These are phyloP conservation scores for Chrysosporium queenslandicum DNA, from an alignment of 2,329 filamentous ascomycete species.

Conservation along the genomic window DNA sequence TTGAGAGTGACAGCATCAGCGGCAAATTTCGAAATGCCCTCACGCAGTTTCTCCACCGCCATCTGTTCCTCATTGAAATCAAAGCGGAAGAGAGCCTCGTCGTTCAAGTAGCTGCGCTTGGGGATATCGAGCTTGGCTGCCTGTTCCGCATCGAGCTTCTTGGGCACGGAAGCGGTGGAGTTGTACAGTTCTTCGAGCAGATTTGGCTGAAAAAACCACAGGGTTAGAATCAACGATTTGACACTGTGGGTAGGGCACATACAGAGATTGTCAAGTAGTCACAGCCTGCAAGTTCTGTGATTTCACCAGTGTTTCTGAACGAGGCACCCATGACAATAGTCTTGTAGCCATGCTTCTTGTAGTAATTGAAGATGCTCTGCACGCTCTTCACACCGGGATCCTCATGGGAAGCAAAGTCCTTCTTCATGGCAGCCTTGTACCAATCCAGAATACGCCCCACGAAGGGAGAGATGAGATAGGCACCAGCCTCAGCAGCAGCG, in stretches of 20 bases:
- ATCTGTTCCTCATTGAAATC: conserved; percentile 99
- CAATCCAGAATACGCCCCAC: conserved; percentile 98
- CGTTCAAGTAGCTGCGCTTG: conserved; percentile 83
- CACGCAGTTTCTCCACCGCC: conserved; percentile 97
- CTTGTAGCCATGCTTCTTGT: conserved; percentile 99
- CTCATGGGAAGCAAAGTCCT: conserved; percentile 79
- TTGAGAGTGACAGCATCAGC: conserved; percentile 92
- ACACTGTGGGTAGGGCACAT: conserved; percentile 38
- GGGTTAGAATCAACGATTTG: too few relatives aligned
- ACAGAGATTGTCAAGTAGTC: conserved; percentile 98
- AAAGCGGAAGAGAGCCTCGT: conserved; percentile 90
- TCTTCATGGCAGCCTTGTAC: conserved; percentile 95
- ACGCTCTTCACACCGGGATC: conserved; percentile 96
- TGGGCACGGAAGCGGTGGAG: conserved; percentile 67
- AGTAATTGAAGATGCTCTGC: conserved; percentile 97
- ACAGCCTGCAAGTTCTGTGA: conserved; percentile 94
- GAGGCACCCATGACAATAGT: conserved; percentile 99
- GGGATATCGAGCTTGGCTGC: conserved; percentile 62
- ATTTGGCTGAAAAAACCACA: conserved; percentile 53
- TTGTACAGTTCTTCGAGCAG: conserved; percentile 90
- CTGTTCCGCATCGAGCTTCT: conserved; percentile 73
- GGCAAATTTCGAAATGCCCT: conserved; percentile 99
- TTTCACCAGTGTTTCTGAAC: conserved; percentile 92
- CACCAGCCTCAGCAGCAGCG: conserved; percentile 84
- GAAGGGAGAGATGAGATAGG: conserved; percentile 98